Percentiles rank a stretch among this genome's conserved stretches.
These are phyloP conservation scores for Wickerhamomyces bisporus DNA, from an alignment of 805 yeast genomes.

Conservation along the genomic window DNA sequence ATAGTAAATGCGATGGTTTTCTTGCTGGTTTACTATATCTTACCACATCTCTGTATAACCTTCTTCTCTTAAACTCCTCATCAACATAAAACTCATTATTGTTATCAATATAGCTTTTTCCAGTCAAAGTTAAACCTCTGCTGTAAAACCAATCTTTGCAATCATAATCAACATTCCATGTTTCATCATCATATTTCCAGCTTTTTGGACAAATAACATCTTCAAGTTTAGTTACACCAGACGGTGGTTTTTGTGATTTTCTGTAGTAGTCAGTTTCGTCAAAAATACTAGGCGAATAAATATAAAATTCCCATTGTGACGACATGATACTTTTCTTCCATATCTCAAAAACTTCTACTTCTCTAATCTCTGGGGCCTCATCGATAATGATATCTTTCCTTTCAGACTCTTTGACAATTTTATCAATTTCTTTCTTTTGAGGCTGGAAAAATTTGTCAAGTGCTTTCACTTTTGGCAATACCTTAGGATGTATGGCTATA, in stretches of 20 bases:
- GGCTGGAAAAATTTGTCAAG: conserved; percentile 19
- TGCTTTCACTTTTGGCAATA: conserved; percentile 25
- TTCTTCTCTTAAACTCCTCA: conserved; percentile 51
- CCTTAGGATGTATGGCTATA: conserved; percentile 55
- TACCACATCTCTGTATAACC: conserved; percentile 48
- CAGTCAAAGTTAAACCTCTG: conserved; percentile 30
- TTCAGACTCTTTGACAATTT: conserved; percentile 31
- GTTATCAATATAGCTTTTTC: conserved; percentile 25
- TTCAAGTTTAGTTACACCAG: conserved; percentile 50
- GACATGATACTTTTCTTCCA: conserved; percentile 60
- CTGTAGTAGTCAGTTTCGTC: conserved; percentile 42
- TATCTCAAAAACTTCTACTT: conserved; percentile 76
- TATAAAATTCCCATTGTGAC: conserved; percentile 55
- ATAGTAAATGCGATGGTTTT: conserved; percentile 23
- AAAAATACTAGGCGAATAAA: conserved; percentile 53
- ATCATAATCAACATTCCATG: conserved; percentile 61
- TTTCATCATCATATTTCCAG: conserved; percentile 65
- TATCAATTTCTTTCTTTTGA: conserved; percentile 26
- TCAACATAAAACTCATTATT: conserved; percentile 47
- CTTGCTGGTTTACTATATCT: conserved; percentile 39
- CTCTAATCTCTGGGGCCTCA: conserved; percentile 52
- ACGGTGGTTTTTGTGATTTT: conserved; percentile 51
- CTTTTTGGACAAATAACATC: conserved; percentile 62
- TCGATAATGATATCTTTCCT: conserved; percentile 60
- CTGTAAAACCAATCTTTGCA: conserved; percentile 48